These are phyloP conservation scores for Trichoderma sp. DNA, from an alignment of 2,329 filamentous ascomycete genomes.

Conservation along the genomic window DNA sequence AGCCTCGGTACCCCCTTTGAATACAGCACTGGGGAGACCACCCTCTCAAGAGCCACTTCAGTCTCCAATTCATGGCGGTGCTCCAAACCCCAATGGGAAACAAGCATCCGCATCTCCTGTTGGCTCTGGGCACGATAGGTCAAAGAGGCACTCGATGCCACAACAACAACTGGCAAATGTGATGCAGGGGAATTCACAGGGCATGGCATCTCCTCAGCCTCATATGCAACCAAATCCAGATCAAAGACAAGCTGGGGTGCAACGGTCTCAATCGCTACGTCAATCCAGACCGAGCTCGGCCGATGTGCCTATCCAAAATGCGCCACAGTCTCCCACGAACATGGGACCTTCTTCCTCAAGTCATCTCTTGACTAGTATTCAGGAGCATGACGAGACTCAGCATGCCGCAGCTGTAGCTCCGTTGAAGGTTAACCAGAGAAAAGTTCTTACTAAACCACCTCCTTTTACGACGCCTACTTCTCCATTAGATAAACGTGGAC, in stretches of 20 bases:
- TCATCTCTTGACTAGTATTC: conserved; percentile 22
- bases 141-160: conserved; percentile 18
- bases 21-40: background rate
- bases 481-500: background rate
- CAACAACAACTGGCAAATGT: background rate
- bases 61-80: background rate
- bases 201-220: background rate
- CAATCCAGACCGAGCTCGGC: background rate
- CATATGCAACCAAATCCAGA: background rate
- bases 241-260: background rate
- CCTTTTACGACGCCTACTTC: conserved; percentile 15
- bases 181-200: background rate
- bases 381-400: conserved; percentile 26
- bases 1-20: background rate
- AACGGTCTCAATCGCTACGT: conserved; percentile 20
- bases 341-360: background rate
- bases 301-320: background rate
- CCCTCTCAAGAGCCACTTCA: background rate
- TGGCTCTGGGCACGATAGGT: background rate
- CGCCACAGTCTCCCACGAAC: background rate
- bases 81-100: background rate
- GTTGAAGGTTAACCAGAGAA: background rate
- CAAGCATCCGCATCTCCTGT: background rate
- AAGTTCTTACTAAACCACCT: background rate
- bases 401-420: background rate